A percentile compares a stretch with the other conserved stretches of the same genome.
Evolutionary conservation across 306 rosid species (phyloP).

Genomic region (Castanospermum australe): DNA sequence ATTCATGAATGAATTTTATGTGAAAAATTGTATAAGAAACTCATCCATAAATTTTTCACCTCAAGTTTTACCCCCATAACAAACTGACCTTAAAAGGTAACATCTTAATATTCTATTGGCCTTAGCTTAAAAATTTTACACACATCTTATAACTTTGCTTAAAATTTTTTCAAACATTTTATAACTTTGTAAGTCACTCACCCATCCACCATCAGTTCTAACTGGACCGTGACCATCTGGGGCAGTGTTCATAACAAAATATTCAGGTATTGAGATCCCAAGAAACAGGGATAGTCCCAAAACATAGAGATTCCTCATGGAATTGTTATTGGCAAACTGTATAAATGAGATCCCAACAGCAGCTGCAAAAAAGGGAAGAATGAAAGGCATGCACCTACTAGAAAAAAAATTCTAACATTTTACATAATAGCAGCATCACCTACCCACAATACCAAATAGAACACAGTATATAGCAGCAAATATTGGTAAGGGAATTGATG

Average conservation of each 20-base stretch:
- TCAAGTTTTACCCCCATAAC: too few species aligned
- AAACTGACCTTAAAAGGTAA: not conserved
- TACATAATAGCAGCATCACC: slow-evolving; percentile 29
- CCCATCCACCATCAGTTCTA: slow-evolving; percentile 82
- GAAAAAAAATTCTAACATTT: not conserved
- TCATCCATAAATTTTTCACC: too few species aligned
- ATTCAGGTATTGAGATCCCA: slow-evolving; percentile 87
- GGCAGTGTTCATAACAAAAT: slow-evolving; percentile 59
- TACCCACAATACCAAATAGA: slow-evolving; percentile 81
- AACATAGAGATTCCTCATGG: slow-evolving; percentile 80
- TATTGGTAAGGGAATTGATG: slow-evolving; percentile 89
- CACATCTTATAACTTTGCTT: not conserved
- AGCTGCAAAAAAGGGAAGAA: slow-evolving; percentile 60
- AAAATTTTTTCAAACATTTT: too few species aligned
- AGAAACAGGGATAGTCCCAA: slow-evolving; percentile 84
- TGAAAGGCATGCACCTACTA: not conserved
- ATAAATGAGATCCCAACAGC: slow-evolving; percentile 80
- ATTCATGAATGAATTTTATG: too few species aligned
- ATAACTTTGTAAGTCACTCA: slow-evolving; percentile 39
- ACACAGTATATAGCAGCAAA: slow-evolving; percentile 91
- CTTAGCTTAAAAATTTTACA: not conserved
- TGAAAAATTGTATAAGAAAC: too few species aligned
- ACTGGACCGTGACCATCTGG: slow-evolving; percentile 84
- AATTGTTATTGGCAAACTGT: slow-evolving; percentile 63
- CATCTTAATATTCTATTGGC: not conserved